phyloP scores from a whole-genome alignment of 1,139 yeast species.

The Candida albicans region DNA sequence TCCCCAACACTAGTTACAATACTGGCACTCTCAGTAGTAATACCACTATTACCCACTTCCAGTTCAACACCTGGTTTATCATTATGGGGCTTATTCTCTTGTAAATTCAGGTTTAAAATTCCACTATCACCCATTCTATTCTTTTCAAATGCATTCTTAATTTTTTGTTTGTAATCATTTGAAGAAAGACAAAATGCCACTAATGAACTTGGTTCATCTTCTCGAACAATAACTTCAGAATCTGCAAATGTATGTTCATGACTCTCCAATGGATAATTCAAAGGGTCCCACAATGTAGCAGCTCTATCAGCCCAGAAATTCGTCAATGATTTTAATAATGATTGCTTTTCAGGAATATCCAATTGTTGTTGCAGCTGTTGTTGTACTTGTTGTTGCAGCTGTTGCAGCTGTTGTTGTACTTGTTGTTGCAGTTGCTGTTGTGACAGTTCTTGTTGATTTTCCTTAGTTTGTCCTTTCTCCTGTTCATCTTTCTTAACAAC shows the following conservation, averaged over 20 bases:
- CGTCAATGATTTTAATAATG: conserved; percentile 79
- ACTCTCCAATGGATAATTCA: conserved; percentile 76
- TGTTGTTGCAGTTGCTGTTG: neutral
- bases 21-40: too few species aligned
- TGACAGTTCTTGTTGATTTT: conserved; percentile 2
- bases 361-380: conserved; percentile 5
- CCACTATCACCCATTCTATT: conserved; percentile 15
- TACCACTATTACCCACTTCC: neutral
- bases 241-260: conserved; percentile 93
- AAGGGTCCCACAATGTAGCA: conserved; percentile 92
- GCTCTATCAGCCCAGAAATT: conserved; percentile 98
- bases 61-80: conserved; percentile 4
- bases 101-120: neutral
- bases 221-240: conserved; percentile 90
- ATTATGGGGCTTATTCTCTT: conserved; percentile 1
- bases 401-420: conserved; percentile 2
- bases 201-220: conserved; percentile 94
- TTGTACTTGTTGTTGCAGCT: neutral
- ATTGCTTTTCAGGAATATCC: conserved; percentile 58
- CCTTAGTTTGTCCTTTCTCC: conserved; percentile 2
- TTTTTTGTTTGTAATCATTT: conserved; percentile 72
- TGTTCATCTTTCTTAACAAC: conserved; percentile 13
- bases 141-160: conserved; percentile 41
- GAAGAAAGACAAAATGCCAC: conserved; percentile 91
- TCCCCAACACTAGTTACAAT: too few species aligned